phyloP scores from a whole-genome alignment of 2,329 filamentous ascomycete species.

The Exophiala aquamarina region DNA sequence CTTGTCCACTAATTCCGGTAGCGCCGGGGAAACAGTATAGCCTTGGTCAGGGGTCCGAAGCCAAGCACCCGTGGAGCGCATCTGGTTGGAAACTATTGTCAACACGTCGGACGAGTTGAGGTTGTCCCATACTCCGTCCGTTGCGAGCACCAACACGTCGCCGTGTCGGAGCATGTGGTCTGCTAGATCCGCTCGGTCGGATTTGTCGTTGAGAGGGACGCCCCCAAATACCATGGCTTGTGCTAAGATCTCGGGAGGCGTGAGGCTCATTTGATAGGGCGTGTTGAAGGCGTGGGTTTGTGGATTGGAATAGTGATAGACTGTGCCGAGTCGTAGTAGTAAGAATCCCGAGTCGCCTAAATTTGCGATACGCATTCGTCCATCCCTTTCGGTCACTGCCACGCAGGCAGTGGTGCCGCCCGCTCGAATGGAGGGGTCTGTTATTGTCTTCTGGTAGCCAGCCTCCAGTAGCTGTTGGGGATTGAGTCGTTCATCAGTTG shows the following conservation, averaged over 20 bases:
- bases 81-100: slow-evolving; percentile 71
- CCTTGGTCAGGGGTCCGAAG: slow-evolving; percentile 55
- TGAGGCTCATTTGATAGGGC: slow-evolving; percentile 87
- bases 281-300: slow-evolving; percentile 99
- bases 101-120: slow-evolving; percentile 88
- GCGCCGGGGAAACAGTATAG: slow-evolving; percentile 62
- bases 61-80: slow-evolving; percentile 77
- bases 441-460: slow-evolving; percentile 79
- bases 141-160: slow-evolving; percentile 90
- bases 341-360: slow-evolving; percentile 94
- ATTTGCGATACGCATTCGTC: slow-evolving; percentile 83
- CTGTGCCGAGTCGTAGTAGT: slow-evolving; percentile 78
- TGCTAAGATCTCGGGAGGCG: slow-evolving; percentile 75
- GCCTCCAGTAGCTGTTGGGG: slow-evolving; percentile 73
- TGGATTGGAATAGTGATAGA: slow-evolving; percentile 77
- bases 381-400: slow-evolving; percentile 71
- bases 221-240: slow-evolving; percentile 84
- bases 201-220: slow-evolving; percentile 75
- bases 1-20: slow-evolving; percentile 54
- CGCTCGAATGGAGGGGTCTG: slow-evolving; percentile 70
- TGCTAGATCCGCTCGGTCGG: slow-evolving; percentile 78
- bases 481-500: slow-evolving; percentile 42
- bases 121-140: slow-evolving; percentile 95
- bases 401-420: slow-evolving; percentile 92
- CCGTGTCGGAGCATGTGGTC: slow-evolving; percentile 79